Evolutionary conservation across 257 asterid genomes (phyloP), one percentile per base, ranked within the genome.

Genomic region (Osmanthus fragrans): DNA sequence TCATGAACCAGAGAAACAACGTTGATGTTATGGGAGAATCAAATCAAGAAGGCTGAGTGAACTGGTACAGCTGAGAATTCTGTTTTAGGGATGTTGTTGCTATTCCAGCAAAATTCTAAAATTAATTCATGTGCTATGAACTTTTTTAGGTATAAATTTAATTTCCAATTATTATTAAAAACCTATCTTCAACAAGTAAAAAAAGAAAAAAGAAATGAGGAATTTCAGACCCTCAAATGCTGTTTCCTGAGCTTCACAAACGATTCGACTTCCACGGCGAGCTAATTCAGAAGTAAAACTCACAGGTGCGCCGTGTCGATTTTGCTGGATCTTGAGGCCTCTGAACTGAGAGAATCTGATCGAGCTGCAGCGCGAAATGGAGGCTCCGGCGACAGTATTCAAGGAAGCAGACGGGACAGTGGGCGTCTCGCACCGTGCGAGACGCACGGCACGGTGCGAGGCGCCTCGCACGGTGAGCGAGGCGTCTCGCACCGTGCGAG

Each of bases 171-270:
- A 39, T 19, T 51, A 18, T 51, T 16, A 15, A 51, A 51, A 51
- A 51, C 16, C 21, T 4, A 51, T 16, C 23, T 5, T 18, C 25
- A 19, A 18, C 25, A 6, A 21, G 12, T 8, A 2, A n/a, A 79
- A 8, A 2, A 39, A 9, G 3, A 2, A 9, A 1, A 39, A 8
- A 37, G 12, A 47, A 73, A 27, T 29, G 68, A 72, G 11, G 34
- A 21, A 63, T 39, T n/a, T 30, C 78, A 47, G 76, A 93, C 98
- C 94, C 80, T 82, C 87, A 5, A 87, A 81, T 33, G 97, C 91
- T 5, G 96, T 86, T 5, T 91, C 82, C 85, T 87, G 93, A 3
- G 97, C 94, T 77, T 94, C 97, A 87, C 97, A 92, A 33, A 89
- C 93, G 76, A 94, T 87, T 72, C 87, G 83, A 51, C 81, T 64